Base-by-base conservation (phyloP, 306 rosid species). In the Castanea sativa region DNA sequence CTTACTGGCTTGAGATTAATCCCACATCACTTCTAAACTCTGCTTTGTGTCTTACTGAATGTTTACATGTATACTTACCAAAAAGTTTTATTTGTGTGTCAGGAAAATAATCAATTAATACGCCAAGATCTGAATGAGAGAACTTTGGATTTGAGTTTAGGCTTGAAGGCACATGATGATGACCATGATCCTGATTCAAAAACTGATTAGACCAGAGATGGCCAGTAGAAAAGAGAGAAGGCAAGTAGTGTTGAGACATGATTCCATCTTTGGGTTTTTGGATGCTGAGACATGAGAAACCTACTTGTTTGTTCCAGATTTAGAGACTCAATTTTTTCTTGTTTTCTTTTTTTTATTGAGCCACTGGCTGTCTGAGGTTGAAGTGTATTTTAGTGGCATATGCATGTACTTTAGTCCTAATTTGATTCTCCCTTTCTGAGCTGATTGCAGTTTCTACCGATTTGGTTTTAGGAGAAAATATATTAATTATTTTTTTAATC, bases 91-190 rank as follows among this genome's bases (percentile, higher is more conserved):
- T 78, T 64, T 70, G 14, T 80, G 79, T 75, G 82, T 73, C 92
- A 88, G 96, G 93, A 87, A 56, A 87, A 86, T 51, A 84, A 80
- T 81, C 90, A 86, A 76, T 81, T 79, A 70, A 94, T 91, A 23
- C 88, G 98, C 56, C 99, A 95, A 88, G 99, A 95, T 88, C 90
- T 95, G 85, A 95, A 93, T 49, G 97, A 92, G 82, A 94, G 97
- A 77, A 93, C 95, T 45, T 78, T 95, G 89, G 97, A 95, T 85
- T 87, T 95, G 79, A 87, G 99, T 85, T 86, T 95, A 90, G 97
- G 94, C 61, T 87, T 91, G 87, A 93, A 91, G 64, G 91, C 87
- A 23, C 91, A 86, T 63, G 93, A 90, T 4, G 87, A 85, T 2
- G 91, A 87, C n/a, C 84, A 60, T 32, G 87, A 89, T 71, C 74